phyloP scores from a whole-genome alignment of 2,329 filamentous ascomycete genomes.

The Microascus cirrosus region DNA sequence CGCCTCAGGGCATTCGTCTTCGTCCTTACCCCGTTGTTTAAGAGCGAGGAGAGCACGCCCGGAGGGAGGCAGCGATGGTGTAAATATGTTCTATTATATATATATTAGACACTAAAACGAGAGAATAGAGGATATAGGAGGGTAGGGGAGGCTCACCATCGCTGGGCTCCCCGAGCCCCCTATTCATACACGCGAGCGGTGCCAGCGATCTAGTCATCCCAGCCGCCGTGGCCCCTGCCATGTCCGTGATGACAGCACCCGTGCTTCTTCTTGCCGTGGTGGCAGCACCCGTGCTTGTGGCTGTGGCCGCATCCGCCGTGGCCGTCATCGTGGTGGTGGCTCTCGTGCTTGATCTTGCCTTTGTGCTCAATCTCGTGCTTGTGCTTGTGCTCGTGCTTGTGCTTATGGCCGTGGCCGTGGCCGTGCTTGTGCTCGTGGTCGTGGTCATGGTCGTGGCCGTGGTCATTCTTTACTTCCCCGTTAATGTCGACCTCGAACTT shows the following conservation, averaged over 20 bases:
- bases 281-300: background rate
- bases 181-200: background rate
- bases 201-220: background rate
- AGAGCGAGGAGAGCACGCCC: too few species aligned
- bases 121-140: background rate
- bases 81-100: too few species aligned
- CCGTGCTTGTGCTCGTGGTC: background rate
- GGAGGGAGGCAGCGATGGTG: too few species aligned
- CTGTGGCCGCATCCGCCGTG: background rate
- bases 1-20: too few species aligned
- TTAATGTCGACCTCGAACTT: background rate
- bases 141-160: background rate
- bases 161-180: background rate
- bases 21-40: too few species aligned
- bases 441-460: background rate
- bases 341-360: background rate
- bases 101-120: too few species aligned
- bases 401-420: background rate
- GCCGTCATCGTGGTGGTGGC: slow-evolving; percentile 1
- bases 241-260: background rate
- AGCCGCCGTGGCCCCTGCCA: background rate
- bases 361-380: background rate
- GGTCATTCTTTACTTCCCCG: background rate
- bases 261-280: background rate
- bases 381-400: background rate